Evolutionary conservation across 371 early-diverging fungal species (phyloP), one percentile per base, ranked within the genome.

Genomic region (Apophysomyces elegans): DNA sequence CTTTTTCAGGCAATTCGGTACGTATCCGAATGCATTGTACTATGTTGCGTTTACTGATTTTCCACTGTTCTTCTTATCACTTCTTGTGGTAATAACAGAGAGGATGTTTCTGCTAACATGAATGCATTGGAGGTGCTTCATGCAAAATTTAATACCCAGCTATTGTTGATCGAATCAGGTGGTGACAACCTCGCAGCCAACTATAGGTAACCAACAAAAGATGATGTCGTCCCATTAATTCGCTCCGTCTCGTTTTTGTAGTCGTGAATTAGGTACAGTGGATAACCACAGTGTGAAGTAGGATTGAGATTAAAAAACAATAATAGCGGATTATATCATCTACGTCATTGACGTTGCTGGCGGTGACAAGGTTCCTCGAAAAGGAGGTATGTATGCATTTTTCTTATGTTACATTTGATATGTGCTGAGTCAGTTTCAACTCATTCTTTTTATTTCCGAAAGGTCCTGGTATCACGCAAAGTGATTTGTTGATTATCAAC

Each of bases 271-370:
- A 41, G 83, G 80, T 79, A 79, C 57, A 16, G 7, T 18, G 14
- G 12, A 26, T 43, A 16, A 43, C 6, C 16, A 13, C 16, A 7
- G 46, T 4, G 8, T 13, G 16, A 13, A 45, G 6, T n/a, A 45
- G 13, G 13, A 13, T 45, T 13, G 43, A 12, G 14, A 9, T 43
- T 43, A 43, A 12, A 43, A 1, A 43, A 43, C 4, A 14, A 43
- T 26, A 4, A 5, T 94, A 78, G 96, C 97, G 4, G 97, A 97
- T 71, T 97, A 87, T 73, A 97, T 96, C 75, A 95, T 97, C 60
- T 97, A 96, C 72, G 96, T 97, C 21, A 97, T 97, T 74, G 97
- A 97, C 73, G 96, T 96, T 39, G 92, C 95, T 59, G 96, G 97
- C 70, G 97, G 97, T 50, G 96, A 96, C 77, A 97, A 97, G 75